Base-by-base conservation (phyloP, 1,139 yeast genomes). In the Diutina ranongensis region DNA sequence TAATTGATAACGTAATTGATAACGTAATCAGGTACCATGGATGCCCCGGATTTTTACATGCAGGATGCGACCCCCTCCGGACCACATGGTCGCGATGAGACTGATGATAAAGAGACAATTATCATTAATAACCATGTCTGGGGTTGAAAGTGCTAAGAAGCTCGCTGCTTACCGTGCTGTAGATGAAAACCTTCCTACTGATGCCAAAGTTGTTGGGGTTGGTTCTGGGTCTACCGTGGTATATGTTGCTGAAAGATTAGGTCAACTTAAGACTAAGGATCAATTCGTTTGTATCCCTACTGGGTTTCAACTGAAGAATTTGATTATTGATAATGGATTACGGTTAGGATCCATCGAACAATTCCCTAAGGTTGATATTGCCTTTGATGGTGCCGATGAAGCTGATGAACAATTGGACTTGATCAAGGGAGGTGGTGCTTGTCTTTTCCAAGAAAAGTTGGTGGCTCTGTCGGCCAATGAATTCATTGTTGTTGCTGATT, bases 341-440 rank as follows among this genome's bases (percentile, higher is more conserved):
- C 72, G 62, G 35, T 71, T 89, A 53, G 96, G 95, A 1, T 68
- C 84, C 5, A 78, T 92, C 52, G 97, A 92, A 58, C 89, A 86
- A 65, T 81, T 68, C 55, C 80, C 88, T 1, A 72, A 74, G 31
- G 67, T 94, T 40, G 98, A 92, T 59, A 79, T 92, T 55, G 96
- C 96, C 2, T 92, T 94, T 60, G 99, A 94, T 62, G 99, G 99
- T 40, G 98, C 98, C 8, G 99, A 94, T 64, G 99, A 94, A 62
- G 94, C 89, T 48, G 98, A 92, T 60, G 59, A 76, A 7, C 59
- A 72, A 18, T 72, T 92, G 55, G 86, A 88, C 59, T 79, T 92
- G 57, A 94, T 94, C 62, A 94, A 94, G 65, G 99, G 99, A 52
- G 99, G 99, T 45, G 99, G 99, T 36, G 99, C 97, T 2, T 94